Evolutionary conservation across 768 basidiomycete genomes (phyloP).

Genomic region (Lactarius sanguifluus): DNA sequence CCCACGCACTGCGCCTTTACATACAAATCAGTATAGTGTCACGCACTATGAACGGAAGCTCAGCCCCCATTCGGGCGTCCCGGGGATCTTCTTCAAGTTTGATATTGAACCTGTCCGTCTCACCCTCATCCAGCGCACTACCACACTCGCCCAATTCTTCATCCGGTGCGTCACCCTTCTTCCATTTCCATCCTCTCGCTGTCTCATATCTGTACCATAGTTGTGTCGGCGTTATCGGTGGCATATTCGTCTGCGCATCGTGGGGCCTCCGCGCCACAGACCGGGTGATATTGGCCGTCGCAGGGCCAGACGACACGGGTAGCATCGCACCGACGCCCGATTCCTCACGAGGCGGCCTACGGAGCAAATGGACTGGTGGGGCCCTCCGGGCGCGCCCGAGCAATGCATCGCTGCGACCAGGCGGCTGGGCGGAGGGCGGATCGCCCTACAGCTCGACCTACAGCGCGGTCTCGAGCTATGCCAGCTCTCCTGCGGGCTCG

Average conservation of each 20-base stretch:
- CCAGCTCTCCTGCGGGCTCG: constrained; percentile 38
- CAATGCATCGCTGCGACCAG: constrained; percentile 32
- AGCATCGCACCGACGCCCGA: constrained; percentile 65
- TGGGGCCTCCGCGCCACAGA: constrained; percentile 45
- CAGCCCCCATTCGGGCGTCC: constrained; percentile 73
- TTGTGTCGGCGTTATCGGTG: constrained; percentile 90
- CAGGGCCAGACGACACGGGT: constrained; percentile 66
- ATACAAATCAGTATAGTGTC: constrained; percentile 89
- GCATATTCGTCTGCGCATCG: constrained; percentile 73
- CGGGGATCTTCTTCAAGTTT: constrained; percentile 98
- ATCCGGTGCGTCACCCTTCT: constrained; percentile 49
- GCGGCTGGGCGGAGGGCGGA: constrained; percentile 53
- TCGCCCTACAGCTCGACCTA: constrained; percentile 37
- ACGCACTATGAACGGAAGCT: constrained; percentile 85
- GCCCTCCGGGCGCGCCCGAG: constrained; percentile 57
- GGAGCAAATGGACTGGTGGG: constrained; percentile 68
- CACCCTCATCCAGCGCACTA: constrained; percentile 86
- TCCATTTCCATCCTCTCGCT: neutral
- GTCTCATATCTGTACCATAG: constrained; percentile 34
- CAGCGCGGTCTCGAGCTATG: constrained; percentile 32
- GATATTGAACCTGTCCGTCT: constrained; percentile 90
- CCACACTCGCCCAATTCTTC: constrained; percentile 73
- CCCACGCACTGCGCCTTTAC: constrained; percentile 59
- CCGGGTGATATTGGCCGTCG: constrained; percentile 55
- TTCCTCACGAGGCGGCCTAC: constrained; percentile 49